Conservation (phyloP, 2,329 filamentous ascomycete genomes). For the Pezicula rhizophila region DNA sequence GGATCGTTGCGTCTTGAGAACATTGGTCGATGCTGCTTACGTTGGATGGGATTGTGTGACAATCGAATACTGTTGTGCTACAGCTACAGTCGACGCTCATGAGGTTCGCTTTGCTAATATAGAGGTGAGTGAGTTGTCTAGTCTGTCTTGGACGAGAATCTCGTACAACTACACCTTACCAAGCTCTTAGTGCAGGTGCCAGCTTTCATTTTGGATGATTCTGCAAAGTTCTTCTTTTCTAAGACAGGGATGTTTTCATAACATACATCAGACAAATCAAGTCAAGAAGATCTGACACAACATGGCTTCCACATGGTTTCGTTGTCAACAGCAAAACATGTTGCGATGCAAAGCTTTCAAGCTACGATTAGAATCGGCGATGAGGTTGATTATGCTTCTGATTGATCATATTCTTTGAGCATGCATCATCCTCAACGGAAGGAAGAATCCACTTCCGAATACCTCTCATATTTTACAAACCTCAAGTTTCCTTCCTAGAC, state of each 20-base stretch:
- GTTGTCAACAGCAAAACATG: neutral
- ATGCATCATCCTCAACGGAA: too few species aligned
- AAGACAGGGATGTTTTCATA: neutral
- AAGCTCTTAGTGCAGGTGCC: too few species aligned
- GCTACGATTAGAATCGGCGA: too few species aligned
- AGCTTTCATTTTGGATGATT: too few species aligned
- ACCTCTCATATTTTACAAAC: too few species aligned
- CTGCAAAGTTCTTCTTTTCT: too few species aligned
- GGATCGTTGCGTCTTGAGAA: conserved; percentile 51
- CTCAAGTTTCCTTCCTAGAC: too few species aligned
- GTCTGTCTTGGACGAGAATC: neutral
- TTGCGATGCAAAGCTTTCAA: neutral
- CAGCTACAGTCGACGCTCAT: conserved; percentile 29
- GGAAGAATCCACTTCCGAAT: too few species aligned
- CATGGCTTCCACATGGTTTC: neutral
- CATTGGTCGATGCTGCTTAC: conserved; percentile 45
- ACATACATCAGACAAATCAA: neutral
- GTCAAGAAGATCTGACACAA: neutral
- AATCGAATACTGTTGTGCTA: conserved; percentile 45
- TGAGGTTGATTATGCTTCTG: too few species aligned
- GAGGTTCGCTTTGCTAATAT: neutral
- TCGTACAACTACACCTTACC: too few species aligned
- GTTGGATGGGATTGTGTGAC: conserved; percentile 49
- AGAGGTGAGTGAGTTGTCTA: neutral
- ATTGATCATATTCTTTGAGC: too few species aligned